Conservation (phyloP, 192 early-diverging fungal genomes). For the Mortierella hygrophila region DNA sequence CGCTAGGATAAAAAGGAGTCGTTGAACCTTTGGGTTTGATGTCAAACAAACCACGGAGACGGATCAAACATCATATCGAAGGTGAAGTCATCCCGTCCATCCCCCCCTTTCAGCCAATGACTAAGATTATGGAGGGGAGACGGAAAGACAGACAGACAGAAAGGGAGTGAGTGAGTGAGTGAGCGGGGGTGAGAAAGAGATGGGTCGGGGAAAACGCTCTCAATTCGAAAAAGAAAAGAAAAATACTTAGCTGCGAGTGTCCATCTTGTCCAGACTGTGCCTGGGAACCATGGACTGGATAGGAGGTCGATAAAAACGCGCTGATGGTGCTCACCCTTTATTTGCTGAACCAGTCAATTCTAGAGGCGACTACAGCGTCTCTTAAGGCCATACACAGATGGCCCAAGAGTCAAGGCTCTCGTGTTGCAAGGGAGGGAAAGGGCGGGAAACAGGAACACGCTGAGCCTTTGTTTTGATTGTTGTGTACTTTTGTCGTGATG, state of each 20-base stretch:
- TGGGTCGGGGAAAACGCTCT: background rate
- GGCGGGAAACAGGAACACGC: slow-evolving; percentile 4
- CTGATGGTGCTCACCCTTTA: background rate
- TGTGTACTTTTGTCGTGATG: background rate
- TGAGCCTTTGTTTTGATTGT: slow-evolving; percentile 3
- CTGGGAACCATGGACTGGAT: background rate
- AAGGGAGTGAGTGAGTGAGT: background rate
- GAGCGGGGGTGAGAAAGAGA: background rate
- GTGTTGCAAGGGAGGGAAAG: background rate
- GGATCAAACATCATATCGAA: slow-evolving; percentile 3
- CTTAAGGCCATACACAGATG: background rate
- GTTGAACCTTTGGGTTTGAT: background rate
- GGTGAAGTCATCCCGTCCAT: background rate
- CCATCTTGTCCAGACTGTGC: background rate
- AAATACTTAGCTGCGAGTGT: background rate
- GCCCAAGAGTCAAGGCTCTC: slow-evolving; percentile 4
- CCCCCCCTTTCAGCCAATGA: background rate
- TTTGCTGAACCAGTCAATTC: background rate
- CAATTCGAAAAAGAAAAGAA: background rate
- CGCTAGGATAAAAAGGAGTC: slow-evolving; percentile 9
- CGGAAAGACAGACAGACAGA: background rate
- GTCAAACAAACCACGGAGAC: slow-evolving; percentile 3
- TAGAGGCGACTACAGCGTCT: background rate
- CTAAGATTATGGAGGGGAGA: background rate
- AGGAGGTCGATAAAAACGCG: background rate